phyloP scores from a whole-genome alignment of 306 rosid genomes.

The Psophocarpus tetragonolobus region DNA sequence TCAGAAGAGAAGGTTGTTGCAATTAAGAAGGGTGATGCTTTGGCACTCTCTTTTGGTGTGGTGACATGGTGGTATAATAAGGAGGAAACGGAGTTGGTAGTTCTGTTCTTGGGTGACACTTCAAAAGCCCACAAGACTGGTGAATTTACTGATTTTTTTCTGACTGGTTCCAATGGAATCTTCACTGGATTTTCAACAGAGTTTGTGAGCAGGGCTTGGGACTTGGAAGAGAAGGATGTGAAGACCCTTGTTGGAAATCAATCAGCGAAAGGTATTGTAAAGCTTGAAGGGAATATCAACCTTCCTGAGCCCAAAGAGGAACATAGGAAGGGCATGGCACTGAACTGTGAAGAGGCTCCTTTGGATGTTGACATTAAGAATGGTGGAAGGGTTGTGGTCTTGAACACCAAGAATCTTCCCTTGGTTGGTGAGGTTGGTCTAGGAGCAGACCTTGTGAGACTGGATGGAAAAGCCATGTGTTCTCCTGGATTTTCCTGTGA shows the following conservation, averaged over 20 bases:
- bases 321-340: constrained; percentile 61
- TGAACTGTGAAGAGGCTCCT: constrained; percentile 82
- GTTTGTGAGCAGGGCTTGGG: constrained; percentile 86
- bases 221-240: constrained; percentile 54
- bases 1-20: constrained; percentile 71
- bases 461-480: constrained; percentile 83
- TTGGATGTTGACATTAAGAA: constrained; percentile 70
- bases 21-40: constrained; percentile 76
- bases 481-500: constrained; percentile 85
- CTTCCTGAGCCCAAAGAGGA: constrained; percentile 61
- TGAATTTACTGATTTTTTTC: constrained; percentile 68
- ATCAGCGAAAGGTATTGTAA: constrained; percentile 57
- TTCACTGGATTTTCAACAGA: constrained; percentile 72
- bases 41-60: constrained; percentile 82
- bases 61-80: constrained; percentile 88
- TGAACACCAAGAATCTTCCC: constrained; percentile 86
- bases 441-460: constrained; percentile 80
- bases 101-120: constrained; percentile 78
- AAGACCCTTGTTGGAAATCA: constrained; percentile 59
- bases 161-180: constrained; percentile 74
- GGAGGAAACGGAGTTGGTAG: constrained; percentile 65
- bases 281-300: constrained; percentile 36
- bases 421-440: constrained; percentile 81
- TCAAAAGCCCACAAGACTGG: constrained; percentile 77
- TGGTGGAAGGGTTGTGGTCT: constrained; percentile 76